phyloP scores from a whole-genome alignment of 108 stramenopile genomes.

The Tribonema minus region DNA sequence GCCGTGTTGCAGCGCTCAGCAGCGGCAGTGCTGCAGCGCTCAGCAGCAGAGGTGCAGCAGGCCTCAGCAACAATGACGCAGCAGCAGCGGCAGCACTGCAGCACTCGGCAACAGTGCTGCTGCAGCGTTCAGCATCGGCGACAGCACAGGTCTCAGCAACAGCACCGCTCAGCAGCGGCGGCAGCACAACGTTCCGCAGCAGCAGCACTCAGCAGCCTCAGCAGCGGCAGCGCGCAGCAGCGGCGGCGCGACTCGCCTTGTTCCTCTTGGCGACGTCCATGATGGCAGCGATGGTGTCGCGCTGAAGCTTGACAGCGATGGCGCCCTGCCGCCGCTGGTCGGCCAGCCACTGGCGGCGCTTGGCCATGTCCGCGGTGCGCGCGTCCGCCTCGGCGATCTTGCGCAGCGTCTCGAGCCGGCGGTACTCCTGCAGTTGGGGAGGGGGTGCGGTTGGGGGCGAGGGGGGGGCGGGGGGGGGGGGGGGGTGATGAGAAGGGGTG shows the following conservation, averaged over 20 bases:
- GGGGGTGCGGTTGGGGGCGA: not conserved
- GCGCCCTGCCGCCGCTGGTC: conserved; percentile 53
- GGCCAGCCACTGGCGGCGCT: conserved; percentile 47
- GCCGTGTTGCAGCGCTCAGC: too few relatives aligned
- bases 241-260: conserved; percentile 18
- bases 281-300: conserved; percentile 42
- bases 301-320: conserved; percentile 50
- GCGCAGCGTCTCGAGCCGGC: conserved; percentile 61
- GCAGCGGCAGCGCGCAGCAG: not conserved
- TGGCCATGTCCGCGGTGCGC: conserved; percentile 56
- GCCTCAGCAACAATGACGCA: too few relatives aligned
- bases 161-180: not conserved
- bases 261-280: conserved; percentile 52
- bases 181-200: not conserved
- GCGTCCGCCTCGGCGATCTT: conserved; percentile 59
- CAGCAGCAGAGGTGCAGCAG: too few relatives aligned
- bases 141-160: not conserved
- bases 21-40: too few relatives aligned
- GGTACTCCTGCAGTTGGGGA: conserved; percentile 54
- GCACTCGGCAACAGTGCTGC: too few relatives aligned
- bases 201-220: not conserved
- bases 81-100: too few relatives aligned
- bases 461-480: too few relatives aligned
- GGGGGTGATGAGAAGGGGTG: too few relatives aligned
- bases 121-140: not conserved